These are phyloP conservation scores for Cardamine occulta DNA, from an alignment of 345 rosid species.

Conservation along the genomic window DNA sequence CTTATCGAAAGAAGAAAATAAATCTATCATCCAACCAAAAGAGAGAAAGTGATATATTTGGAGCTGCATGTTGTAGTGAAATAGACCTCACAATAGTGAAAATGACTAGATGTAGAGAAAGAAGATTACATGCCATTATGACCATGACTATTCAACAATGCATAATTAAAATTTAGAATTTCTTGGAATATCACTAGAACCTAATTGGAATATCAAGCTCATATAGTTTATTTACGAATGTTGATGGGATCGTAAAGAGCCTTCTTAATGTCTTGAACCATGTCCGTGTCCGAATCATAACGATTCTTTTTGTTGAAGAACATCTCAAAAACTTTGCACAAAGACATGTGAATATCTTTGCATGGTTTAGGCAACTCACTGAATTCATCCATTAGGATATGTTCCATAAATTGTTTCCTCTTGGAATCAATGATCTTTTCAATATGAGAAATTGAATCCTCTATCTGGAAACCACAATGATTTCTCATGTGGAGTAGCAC, in stretches of 20 bases:
- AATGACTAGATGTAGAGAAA: not conserved
- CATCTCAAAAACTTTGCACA: conserved; percentile 51
- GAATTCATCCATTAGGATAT: conserved; percentile 43
- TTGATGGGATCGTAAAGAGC: conserved; percentile 53
- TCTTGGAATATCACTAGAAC: not conserved
- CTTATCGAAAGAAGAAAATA: too few relatives aligned
- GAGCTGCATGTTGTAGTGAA: not conserved
- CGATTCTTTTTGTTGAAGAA: conserved; percentile 55
- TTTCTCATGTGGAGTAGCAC: conserved; percentile 48
- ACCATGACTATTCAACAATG: not conserved
- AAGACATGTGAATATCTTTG: conserved; percentile 53
- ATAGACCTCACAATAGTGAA: not conserved
- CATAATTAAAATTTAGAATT: not conserved
- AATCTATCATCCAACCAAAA: not conserved
- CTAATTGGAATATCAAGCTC: not conserved
- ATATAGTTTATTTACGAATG: conserved; percentile 4
- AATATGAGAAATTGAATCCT: conserved; percentile 47
- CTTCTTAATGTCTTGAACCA: conserved; percentile 56
- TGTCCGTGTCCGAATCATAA: conserved; percentile 46
- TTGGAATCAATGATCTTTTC: conserved; percentile 40
- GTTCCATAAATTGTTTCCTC: conserved; percentile 48
- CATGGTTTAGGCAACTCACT: conserved; percentile 43
- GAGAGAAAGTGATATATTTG: not conserved
- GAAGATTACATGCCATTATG: not conserved
- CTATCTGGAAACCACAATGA: conserved; percentile 36